Conservation (phyloP, 23 red algal species). For the Pyropia haitanensis region DNA sequence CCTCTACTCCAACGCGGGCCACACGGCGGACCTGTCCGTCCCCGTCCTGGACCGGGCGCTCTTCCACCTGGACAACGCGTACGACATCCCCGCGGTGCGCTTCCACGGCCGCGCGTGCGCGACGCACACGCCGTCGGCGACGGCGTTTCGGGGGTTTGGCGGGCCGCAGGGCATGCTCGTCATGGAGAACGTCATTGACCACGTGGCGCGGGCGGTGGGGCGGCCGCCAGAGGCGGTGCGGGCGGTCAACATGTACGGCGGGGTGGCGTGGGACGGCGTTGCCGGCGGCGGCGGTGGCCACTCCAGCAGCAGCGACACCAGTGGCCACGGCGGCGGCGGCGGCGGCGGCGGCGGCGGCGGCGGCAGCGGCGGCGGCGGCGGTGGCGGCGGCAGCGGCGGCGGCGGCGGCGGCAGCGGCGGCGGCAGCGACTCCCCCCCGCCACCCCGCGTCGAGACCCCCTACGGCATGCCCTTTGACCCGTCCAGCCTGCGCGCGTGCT, state of each 20-base stretch:
- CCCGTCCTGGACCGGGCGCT: slow-evolving; percentile 73
- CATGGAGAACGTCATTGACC: slow-evolving; percentile 56
- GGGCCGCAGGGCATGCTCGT: slow-evolving; percentile 83
- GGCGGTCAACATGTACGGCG: slow-evolving; percentile 33
- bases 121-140: slow-evolving; percentile 58
- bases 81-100: slow-evolving; percentile 51
- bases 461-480: slow-evolving; percentile 48
- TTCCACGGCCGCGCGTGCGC: slow-evolving; percentile 36
- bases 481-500: slow-evolving; percentile 24
- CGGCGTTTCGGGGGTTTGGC: slow-evolving; percentile 85
- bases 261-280: too few relatives aligned
- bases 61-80: slow-evolving; percentile 63
- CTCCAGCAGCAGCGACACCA: background rate
- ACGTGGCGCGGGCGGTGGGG: slow-evolving; percentile 37
- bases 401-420: too few relatives aligned
- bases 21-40: slow-evolving; percentile 44
- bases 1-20: slow-evolving; percentile 63
- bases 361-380: too few relatives aligned
- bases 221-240: slow-evolving; percentile 22
- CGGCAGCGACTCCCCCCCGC: too few relatives aligned
- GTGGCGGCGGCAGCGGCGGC: background rate
- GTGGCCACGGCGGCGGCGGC: too few relatives aligned
- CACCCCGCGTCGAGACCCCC: slow-evolving; percentile 8
- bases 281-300: background rate
- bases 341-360: too few relatives aligned